Conservation (phyloP, 108 stramenopile genomes). For the Seminavis robusta region DNA sequence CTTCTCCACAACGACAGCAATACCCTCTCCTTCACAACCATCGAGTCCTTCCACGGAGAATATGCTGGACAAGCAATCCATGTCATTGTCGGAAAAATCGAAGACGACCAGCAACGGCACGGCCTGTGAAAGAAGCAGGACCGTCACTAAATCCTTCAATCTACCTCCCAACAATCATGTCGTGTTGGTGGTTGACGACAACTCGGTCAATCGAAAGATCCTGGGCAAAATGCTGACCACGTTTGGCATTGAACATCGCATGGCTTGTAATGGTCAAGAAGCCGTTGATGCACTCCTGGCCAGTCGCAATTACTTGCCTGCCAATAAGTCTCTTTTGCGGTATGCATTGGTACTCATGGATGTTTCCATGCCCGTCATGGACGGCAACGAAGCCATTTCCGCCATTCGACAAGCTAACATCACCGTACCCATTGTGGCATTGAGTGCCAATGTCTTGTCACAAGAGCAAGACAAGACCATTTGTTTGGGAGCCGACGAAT, state of each 20-base stretch:
- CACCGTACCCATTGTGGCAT: conserved; percentile 23
- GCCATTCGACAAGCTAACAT: conserved; percentile 15
- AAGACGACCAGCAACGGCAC: too few species aligned
- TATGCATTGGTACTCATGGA: conserved; percentile 59
- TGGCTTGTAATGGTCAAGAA: conserved; percentile 32
- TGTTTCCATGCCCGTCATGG: conserved; percentile 70
- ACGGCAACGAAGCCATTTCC: conserved; percentile 56
- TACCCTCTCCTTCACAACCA: too few species aligned
- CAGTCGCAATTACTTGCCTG: conserved; percentile 6
- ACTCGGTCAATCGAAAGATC: conserved; percentile 37
- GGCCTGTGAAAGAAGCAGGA: too few species aligned
- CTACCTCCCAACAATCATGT: neutral
- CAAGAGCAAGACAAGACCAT: conserved; percentile 10
- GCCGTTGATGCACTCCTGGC: conserved; percentile 41
- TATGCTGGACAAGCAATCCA: too few species aligned
- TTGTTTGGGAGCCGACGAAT: conserved; percentile 20
- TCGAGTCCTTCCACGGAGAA: too few species aligned
- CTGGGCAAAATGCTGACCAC: conserved; percentile 12
- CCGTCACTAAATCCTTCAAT: neutral
- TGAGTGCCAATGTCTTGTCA: conserved; percentile 27
- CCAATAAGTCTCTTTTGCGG: too few species aligned
- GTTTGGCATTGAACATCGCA: conserved; percentile 13
- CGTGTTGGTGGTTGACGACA: conserved; percentile 47
- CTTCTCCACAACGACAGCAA: too few species aligned
- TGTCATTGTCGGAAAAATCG: too few species aligned